Conservation (phyloP, 202 grass and related monocot species). For the Zoysia matrella region DNA sequence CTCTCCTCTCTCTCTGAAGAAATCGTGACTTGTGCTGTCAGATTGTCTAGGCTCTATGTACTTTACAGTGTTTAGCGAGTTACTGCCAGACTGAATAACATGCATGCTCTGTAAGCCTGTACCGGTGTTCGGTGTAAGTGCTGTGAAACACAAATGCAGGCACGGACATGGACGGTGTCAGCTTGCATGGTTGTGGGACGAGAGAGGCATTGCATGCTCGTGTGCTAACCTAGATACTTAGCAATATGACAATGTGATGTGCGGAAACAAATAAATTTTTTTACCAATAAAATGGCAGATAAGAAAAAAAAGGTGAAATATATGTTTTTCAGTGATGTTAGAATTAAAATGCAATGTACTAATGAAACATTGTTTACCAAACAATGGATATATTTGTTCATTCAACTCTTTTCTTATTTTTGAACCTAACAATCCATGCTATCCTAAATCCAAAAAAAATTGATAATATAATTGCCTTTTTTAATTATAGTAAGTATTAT, state of each 20-base stretch:
- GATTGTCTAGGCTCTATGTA: conserved; percentile 47
- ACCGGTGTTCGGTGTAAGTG: neutral
- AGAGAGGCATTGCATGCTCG: too few species aligned
- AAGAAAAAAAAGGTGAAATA: neutral
- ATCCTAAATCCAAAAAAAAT: neutral
- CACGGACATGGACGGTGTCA: neutral
- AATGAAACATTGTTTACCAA: neutral
- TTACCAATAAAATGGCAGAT: too few species aligned
- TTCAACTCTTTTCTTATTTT: neutral
- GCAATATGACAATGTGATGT: too few species aligned
- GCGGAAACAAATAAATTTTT: too few species aligned
- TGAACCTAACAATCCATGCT: neutral
- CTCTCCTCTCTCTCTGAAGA: neutral
- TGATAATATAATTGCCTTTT: neutral
- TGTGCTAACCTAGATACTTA: too few species aligned
- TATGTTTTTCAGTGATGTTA: neutral
- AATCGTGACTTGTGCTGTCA: conserved; percentile 19
- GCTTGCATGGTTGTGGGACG: neutral
- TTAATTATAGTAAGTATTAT: neutral
- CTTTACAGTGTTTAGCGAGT: conserved; percentile 24
- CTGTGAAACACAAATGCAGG: conserved; percentile 6
- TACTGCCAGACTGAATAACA: conserved; percentile 17
- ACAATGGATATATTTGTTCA: neutral
- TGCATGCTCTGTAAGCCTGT: neutral
- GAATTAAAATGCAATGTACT: neutral